phyloP scores from a whole-genome alignment of 257 asterid genomes.

The Leonotis leonurus region DNA sequence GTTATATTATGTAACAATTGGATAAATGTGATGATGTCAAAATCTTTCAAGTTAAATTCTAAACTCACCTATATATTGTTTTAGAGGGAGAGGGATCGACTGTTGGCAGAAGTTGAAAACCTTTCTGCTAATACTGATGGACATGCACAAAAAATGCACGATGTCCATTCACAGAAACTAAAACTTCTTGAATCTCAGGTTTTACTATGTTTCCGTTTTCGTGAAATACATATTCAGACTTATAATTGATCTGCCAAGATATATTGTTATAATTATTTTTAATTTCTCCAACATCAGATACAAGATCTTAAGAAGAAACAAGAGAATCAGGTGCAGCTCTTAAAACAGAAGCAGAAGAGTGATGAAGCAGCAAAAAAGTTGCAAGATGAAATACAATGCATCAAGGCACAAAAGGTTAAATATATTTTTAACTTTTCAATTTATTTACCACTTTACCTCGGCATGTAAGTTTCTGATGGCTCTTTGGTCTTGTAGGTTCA shows the following conservation, averaged over 20 bases:
- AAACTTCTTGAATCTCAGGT: constrained; percentile 93
- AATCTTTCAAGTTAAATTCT: constrained; percentile 12
- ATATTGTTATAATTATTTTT: neutral
- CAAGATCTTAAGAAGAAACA: constrained; percentile 97
- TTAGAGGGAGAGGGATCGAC: constrained; percentile 77
- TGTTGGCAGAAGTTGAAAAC: constrained; percentile 86
- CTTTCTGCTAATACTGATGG: constrained; percentile 89
- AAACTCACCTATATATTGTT: constrained; percentile 12
- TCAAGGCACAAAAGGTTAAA: constrained; percentile 88
- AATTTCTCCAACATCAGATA: constrained; percentile 42
- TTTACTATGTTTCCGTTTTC: constrained; percentile 10
- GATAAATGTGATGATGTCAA: neutral
- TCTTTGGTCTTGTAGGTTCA: constrained; percentile 59
- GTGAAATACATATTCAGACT: too few species aligned
- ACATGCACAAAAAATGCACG: constrained; percentile 78
- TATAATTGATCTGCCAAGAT: neutral
- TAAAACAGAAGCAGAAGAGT: constrained; percentile 94
- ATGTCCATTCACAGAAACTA: constrained; percentile 75
- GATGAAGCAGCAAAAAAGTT: constrained; percentile 91
- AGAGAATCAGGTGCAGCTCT: constrained; percentile 88
- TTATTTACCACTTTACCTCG: neutral
- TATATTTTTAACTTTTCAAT: constrained; percentile 1
- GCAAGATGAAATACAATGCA: constrained; percentile 93
- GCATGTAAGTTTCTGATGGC: constrained; percentile 10
- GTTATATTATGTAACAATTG: neutral